A percentile compares a stretch with the other conserved stretches of the same genome.
These are phyloP conservation scores for Wallemia mellicola DNA, from an alignment of 1,284 basidiomycete genomes.

Conservation along the genomic window DNA sequence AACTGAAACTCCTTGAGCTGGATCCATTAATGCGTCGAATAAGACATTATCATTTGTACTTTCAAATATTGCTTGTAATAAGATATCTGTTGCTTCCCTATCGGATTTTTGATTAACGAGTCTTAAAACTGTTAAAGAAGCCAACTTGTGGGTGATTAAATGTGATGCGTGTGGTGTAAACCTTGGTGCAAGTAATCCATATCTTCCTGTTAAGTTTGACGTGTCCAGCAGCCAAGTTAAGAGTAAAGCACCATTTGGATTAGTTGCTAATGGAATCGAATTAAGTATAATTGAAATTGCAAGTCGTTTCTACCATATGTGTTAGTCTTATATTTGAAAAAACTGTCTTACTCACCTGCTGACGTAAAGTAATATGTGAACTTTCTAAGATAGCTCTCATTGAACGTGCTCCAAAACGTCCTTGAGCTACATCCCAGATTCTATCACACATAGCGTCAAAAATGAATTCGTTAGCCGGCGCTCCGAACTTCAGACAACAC, in stretches of 20 bases:
- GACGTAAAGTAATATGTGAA: slow-evolving; percentile 47
- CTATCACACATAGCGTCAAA: slow-evolving; percentile 96
- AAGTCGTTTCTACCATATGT: slow-evolving; percentile 75
- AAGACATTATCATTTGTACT: neutral
- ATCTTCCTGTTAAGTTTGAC: slow-evolving; percentile 69
- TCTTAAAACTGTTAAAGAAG: slow-evolving; percentile 69
- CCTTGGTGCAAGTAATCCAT: slow-evolving; percentile 67
- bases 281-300: slow-evolving; percentile 83
- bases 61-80: slow-evolving; percentile 14
- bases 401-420: slow-evolving; percentile 83
- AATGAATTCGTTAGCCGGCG: slow-evolving; percentile 71
- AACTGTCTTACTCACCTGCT: slow-evolving; percentile 31
- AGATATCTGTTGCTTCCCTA: slow-evolving; percentile 10
- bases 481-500: slow-evolving; percentile 72
- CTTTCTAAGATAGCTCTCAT: slow-evolving; percentile 92
- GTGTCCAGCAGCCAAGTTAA: slow-evolving; percentile 92
- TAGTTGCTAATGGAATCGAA: slow-evolving; percentile 88
- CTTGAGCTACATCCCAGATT: slow-evolving; percentile 91
- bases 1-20: neutral
- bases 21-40: neutral
- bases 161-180: slow-evolving; percentile 88
- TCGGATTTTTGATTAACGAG: slow-evolving; percentile 16
- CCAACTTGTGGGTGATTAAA: slow-evolving; percentile 90
- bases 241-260: slow-evolving; percentile 80
- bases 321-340: too few relatives aligned